A percentile compares a stretch with the other conserved stretches of the same genome.
These are phyloP conservation scores for Bryopsis sp. DNA, from an alignment of 139 green algal genomes.

Conservation along the genomic window DNA sequence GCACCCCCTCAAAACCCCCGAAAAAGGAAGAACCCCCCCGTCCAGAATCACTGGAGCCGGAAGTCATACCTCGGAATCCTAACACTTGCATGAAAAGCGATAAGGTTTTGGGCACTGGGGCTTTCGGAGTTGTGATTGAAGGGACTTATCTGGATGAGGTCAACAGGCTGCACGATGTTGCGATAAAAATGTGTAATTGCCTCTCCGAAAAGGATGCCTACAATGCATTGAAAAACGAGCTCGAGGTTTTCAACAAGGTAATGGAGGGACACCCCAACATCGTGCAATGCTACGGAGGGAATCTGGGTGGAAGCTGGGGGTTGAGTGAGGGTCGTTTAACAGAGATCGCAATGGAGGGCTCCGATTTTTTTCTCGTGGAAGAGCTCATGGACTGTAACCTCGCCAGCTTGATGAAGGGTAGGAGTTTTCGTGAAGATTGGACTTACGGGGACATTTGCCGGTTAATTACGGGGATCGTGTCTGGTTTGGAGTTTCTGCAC, in stretches of 20 bases:
- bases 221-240: neutral
- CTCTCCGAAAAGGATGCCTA: neutral
- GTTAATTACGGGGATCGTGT: neutral
- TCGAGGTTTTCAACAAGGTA: neutral
- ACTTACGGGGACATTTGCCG: neutral
- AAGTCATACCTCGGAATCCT: no score
- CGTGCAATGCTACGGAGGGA: constrained; percentile 5
- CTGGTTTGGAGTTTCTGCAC: constrained; percentile 10
- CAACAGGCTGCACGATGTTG: neutral
- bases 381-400: constrained; percentile 16
- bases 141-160: neutral
- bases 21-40: no score
- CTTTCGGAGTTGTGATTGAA: constrained; percentile 2
- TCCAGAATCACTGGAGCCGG: no score
- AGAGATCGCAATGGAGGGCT: neutral
- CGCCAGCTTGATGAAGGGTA: neutral
- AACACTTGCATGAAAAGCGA: no score
- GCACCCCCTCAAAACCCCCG: no score
- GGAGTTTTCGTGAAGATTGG: neutral
- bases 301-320: no score
- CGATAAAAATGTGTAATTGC: neutral
- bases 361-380: neutral
- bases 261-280: constrained; percentile 6
- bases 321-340: no score
- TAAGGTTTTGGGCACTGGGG: constrained; percentile 1